These are phyloP conservation scores for Aspergillus tamarii DNA, from an alignment of 2,329 filamentous ascomycete species.

Conservation along the genomic window DNA sequence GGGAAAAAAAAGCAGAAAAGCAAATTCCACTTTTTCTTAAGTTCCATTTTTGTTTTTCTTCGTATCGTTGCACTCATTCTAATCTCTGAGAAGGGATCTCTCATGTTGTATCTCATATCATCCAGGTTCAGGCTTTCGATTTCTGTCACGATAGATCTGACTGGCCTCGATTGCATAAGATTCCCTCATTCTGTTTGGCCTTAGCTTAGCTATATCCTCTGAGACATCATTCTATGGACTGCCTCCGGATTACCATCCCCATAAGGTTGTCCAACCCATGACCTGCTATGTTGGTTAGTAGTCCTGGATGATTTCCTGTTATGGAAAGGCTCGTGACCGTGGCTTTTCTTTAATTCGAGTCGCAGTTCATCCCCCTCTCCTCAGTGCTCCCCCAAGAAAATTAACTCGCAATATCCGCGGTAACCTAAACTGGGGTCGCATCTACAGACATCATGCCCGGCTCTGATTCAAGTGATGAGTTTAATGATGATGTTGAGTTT, in stretches of 20 bases:
- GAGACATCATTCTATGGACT: not conserved
- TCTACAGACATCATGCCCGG: constrained; percentile 48
- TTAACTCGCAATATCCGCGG: not conserved
- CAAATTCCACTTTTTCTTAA: constrained; percentile 5
- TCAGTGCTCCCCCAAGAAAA: not conserved
- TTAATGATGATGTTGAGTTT: constrained; percentile 51
- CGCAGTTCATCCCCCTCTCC: too few species aligned
- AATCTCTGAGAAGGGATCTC: not conserved
- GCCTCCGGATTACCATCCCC: not conserved
- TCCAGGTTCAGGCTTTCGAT: not conserved
- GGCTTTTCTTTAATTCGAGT: not conserved
- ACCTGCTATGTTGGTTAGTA: not conserved
- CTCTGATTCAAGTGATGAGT: constrained; percentile 57
- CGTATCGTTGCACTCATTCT: not conserved
- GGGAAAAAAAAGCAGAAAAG: constrained; percentile 21
- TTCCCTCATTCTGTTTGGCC: not conserved
- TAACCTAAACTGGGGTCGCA: not conserved
- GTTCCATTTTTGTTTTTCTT: not conserved
- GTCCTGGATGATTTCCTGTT: not conserved
- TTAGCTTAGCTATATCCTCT: not conserved
- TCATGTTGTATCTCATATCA: not conserved
- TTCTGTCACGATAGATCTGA: not conserved
- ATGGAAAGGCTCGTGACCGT: not conserved
- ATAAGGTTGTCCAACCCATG: not conserved
- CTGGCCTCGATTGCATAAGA: not conserved